Percentiles rank a stretch among this genome's conserved stretches.
phyloP scores from a whole-genome alignment of 352 stramenopile species.

The Phytophthora pinifolia region DNA sequence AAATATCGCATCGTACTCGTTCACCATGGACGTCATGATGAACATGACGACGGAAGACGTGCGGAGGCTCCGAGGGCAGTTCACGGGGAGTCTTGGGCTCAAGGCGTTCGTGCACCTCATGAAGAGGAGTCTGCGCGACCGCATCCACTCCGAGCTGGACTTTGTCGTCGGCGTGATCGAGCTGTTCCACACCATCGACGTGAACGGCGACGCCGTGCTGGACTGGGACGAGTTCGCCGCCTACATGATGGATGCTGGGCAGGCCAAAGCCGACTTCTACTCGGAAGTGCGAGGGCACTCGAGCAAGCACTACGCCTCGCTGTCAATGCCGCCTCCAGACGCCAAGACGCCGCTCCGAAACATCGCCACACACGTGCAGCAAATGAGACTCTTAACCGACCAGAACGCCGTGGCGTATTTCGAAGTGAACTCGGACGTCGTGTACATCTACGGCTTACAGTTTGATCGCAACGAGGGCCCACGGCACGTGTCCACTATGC shows the following conservation, averaged over 20 bases:
- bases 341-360: slow-evolving; percentile 50
- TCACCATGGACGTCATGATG: slow-evolving; percentile 84
- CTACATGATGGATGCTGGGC: slow-evolving; percentile 82
- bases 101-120: slow-evolving; percentile 75
- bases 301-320: slow-evolving; percentile 43
- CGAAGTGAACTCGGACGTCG: slow-evolving; percentile 61
- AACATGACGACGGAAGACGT: slow-evolving; percentile 83
- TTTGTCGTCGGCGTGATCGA: slow-evolving; percentile 86
- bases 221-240: slow-evolving; percentile 91
- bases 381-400: slow-evolving; percentile 48
- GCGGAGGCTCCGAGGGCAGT: slow-evolving; percentile 53
- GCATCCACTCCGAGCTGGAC: slow-evolving; percentile 68
- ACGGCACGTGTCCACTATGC: slow-evolving; percentile 62
- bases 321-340: slow-evolving; percentile 37
- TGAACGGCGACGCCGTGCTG: slow-evolving; percentile 84
- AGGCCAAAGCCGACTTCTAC: slow-evolving; percentile 58
- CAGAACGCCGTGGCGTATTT: slow-evolving; percentile 72
- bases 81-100: slow-evolving; percentile 47
- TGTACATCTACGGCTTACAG: slow-evolving; percentile 62
- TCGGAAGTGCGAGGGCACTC: slow-evolving; percentile 30
- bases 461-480: slow-evolving; percentile 66
- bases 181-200: slow-evolving; percentile 90
- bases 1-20: neutral
- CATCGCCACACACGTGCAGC: slow-evolving; percentile 49
- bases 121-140: slow-evolving; percentile 65